Conservation (phyloP, 148 eudicot genomes). For the Euryodendron excelsum region DNA sequence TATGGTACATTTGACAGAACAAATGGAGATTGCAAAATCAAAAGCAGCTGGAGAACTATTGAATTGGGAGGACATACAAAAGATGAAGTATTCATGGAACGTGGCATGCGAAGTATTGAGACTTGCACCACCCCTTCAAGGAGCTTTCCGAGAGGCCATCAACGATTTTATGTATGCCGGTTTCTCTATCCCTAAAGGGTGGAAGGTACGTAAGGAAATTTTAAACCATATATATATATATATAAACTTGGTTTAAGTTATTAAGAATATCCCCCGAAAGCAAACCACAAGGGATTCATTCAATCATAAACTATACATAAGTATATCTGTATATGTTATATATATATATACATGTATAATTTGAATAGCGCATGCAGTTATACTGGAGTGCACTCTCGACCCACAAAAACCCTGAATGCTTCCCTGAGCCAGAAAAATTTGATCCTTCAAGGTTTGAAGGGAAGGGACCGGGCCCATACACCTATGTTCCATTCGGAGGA, state of each 20-base stretch:
- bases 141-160: constrained; percentile 25
- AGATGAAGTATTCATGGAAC: constrained; percentile 36
- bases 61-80: constrained; percentile 31
- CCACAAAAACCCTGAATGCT: not conserved
- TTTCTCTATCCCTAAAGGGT: constrained; percentile 30
- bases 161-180: constrained; percentile 26
- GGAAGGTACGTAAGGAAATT: too few relatives aligned
- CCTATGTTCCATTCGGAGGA: not conserved
- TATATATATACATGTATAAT: too few relatives aligned
- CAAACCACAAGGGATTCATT: too few relatives aligned
- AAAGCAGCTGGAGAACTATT: constrained; percentile 13
- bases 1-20: too few relatives aligned
- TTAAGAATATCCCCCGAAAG: too few relatives aligned
- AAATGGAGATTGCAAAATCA: constrained; percentile 14
- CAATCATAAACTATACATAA: too few relatives aligned
- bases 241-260: too few relatives aligned
- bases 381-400: not conserved
- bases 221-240: too few relatives aligned
- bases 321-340: too few relatives aligned
- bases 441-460: not conserved
- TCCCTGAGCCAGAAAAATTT: not conserved
- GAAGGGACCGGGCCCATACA: not conserved
- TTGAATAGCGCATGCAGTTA: too few relatives aligned
- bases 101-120: constrained; percentile 34
- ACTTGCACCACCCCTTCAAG: constrained; percentile 25